Evolutionary conservation across 768 basidiomycete genomes (phyloP), one percentile per base, ranked within the genome.

Genomic region (Rhodotorula sphaerocarpa): DNA sequence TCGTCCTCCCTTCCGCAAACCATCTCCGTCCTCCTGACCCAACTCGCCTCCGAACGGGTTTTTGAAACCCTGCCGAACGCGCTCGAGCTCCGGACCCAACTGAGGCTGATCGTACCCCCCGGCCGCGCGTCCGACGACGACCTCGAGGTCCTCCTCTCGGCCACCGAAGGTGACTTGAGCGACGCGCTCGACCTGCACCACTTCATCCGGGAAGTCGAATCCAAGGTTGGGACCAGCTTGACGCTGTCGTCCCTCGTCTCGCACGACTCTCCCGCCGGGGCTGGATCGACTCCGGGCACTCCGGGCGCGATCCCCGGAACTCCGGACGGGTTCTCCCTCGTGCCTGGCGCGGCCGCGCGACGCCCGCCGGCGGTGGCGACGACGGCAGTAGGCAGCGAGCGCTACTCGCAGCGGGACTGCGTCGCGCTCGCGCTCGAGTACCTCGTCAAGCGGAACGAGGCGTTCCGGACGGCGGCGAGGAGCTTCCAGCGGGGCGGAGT

Each of bases 391-490:
- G 1, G n/a, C 9, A 28, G 33, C 7, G 42, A 56, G 28, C 59
- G 57, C 20, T 63, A 63, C 48, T 36, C 59, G 30, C 44, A 56
- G 12, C 41, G 33, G 18, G 74, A 75, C 36, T 77, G 76, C 60
- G 60, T 72, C 9, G 47, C 55, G 7, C 66, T 71, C 31, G 75
- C 76, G 9, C 39, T 34, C 14, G 67, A 70, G 18, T 73, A 75
- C 46, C 52, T 74, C 7, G 57, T 43, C n/a, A 68, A 70, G 18
- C 66, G 77, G 25, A 72, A 74, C 60, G 71, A 67, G 10, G 75
- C 76, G 16, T 73, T 76, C 51, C 61, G 75, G 31, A 71, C 67
- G 9, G 77, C 75, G 0, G 76, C 75, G 18, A 50, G 68, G 43
- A 69, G 72, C 42, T 76, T 67, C 47, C 66, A 67, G 58, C 23